Percentiles rank a stretch among this genome's conserved stretches.
Evolutionary conservation across 2,329 filamentous ascomycete genomes (phyloP).

Genomic region (Parascedosporium putredinis): DNA sequence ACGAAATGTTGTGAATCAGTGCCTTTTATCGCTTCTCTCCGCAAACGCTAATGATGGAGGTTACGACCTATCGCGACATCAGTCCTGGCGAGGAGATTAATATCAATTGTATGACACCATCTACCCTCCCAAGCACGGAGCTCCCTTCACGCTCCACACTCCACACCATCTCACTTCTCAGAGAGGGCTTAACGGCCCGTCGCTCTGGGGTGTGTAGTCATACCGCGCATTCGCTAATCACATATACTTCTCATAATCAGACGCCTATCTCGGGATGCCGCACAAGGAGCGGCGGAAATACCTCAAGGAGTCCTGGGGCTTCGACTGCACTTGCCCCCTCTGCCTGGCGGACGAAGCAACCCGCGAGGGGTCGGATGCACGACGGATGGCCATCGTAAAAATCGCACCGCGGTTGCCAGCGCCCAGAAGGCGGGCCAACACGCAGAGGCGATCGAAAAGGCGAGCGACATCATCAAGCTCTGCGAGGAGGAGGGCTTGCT

Average conservation of each 20-base stretch:
- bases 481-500: slow-evolving; percentile 15
- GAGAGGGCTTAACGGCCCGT: too few relatives aligned
- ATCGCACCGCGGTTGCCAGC: slow-evolving; percentile 14
- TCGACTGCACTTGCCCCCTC: slow-evolving; percentile 18
- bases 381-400: slow-evolving; percentile 14
- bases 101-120: slow-evolving; percentile 21
- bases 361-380: slow-evolving; percentile 14
- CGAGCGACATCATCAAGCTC: slow-evolving; percentile 13
- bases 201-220: too few relatives aligned
- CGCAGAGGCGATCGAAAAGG: slow-evolving; percentile 9
- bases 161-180: too few relatives aligned
- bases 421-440: slow-evolving; percentile 11
- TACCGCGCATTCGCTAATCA: too few relatives aligned
- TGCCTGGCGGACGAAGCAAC: slow-evolving; percentile 13
- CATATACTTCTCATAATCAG: too few relatives aligned
- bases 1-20: too few relatives aligned
- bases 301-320: slow-evolving; percentile 17
- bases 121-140: neutral
- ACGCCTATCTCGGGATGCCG: slow-evolving; percentile 17
- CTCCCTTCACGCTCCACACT: neutral
- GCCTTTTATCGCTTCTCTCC: slow-evolving; percentile 22
- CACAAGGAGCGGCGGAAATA: slow-evolving; percentile 14
- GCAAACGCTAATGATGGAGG: slow-evolving; percentile 20
- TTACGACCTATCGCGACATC: slow-evolving; percentile 23
- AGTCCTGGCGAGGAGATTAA: slow-evolving; percentile 23